Conservation (phyloP, 768 basidiomycete genomes). For the Kwoniella newhampshirensis region DNA sequence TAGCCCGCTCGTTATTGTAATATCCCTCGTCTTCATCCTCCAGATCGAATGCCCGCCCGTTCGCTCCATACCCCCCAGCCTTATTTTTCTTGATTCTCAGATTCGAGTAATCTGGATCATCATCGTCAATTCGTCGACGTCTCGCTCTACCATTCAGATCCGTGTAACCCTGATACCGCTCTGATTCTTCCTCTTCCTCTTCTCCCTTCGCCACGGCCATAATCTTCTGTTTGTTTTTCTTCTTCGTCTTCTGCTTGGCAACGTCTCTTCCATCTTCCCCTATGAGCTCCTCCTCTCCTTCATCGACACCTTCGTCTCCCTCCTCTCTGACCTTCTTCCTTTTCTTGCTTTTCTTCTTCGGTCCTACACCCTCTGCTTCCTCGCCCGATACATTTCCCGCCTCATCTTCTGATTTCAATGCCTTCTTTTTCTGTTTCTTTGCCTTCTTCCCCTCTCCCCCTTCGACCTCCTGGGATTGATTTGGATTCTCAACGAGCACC, state of each 20-base stretch:
- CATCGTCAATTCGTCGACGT: neutral
- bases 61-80: neutral
- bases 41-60: neutral
- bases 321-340: neutral
- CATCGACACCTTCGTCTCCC: neutral
- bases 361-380: conserved; percentile 3
- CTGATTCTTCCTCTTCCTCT: conserved; percentile 10
- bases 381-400: neutral
- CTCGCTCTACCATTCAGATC: conserved; percentile 8
- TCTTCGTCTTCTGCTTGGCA: neutral
- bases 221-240: neutral
- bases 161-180: conserved; percentile 6
- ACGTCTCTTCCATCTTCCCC: neutral
- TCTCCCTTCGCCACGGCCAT: neutral
- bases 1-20: neutral
- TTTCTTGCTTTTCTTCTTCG: conserved; percentile 12
- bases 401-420: neutral
- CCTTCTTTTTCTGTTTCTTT: too few relatives aligned
- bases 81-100: neutral
- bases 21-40: conserved; percentile 12
- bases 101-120: conserved; percentile 7
- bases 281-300: conserved; percentile 1
- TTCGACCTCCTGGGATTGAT: too few relatives aligned
- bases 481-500: too few relatives aligned
- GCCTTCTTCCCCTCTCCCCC: too few relatives aligned